phyloP scores from a whole-genome alignment of 192 early-diverging fungal genomes.

The Coemansia sp. region DNA sequence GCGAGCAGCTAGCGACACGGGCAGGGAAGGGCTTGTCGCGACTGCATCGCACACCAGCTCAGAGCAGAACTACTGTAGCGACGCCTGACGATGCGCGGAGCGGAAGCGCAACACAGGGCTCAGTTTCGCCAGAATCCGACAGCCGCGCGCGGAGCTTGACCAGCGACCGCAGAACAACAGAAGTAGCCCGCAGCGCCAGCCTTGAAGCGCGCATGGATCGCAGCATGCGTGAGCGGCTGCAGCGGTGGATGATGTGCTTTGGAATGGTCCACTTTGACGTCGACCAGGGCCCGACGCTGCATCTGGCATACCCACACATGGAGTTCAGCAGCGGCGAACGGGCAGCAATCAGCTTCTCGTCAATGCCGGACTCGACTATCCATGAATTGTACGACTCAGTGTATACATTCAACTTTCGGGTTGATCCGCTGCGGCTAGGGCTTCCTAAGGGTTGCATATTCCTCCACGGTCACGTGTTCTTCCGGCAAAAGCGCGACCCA shows the following conservation, averaged over 20 bases:
- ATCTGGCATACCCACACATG: conserved; percentile 69
- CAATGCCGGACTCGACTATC: conserved; percentile 76
- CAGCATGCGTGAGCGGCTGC: conserved; percentile 23
- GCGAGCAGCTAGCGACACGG: conserved; percentile 2
- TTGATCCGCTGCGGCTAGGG: conserved; percentile 52
- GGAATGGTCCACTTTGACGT: conserved; percentile 79
- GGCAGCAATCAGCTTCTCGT: conserved; percentile 75
- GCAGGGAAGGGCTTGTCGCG: background rate
- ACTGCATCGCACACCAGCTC: conserved; percentile 27
- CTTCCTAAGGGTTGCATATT: conserved; percentile 47
- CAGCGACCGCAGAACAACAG: conserved; percentile 20
- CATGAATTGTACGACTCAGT: conserved; percentile 73
- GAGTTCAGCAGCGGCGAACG: conserved; percentile 66
- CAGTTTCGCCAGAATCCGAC: conserved; percentile 28
- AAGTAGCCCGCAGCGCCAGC: conserved; percentile 43
- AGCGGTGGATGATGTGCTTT: conserved; percentile 68
- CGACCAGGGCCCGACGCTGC: conserved; percentile 76
- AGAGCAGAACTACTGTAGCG: conserved; percentile 12
- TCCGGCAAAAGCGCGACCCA: conserved; percentile 86
- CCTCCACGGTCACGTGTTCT: conserved; percentile 88
- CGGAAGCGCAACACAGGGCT: background rate
- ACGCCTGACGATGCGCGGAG: conserved; percentile 1
- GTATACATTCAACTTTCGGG: conserved; percentile 70
- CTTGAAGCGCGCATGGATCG: conserved; percentile 46
- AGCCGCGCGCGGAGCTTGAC: conserved; percentile 47